Base-by-base conservation (phyloP, 2,329 filamentous ascomycete species). In the Exophiala spinifera region DNA sequence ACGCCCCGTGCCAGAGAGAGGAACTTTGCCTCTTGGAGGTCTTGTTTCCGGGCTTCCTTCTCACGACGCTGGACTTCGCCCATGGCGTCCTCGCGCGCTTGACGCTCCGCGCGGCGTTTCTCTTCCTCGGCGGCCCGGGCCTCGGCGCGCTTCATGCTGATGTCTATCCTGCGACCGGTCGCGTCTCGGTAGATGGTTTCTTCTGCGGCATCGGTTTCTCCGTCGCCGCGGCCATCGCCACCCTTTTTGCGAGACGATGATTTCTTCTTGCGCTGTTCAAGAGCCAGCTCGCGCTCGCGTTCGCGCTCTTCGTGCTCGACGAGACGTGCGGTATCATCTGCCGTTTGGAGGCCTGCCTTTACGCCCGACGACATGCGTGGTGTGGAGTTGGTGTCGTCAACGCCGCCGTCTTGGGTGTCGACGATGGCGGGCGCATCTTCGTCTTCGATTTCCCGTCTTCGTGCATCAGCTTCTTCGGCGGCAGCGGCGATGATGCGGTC, bases 181-280 rank as follows among this genome's bases (percentile, higher is more conserved):
- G 95, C 94, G 72, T 99, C 94, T 64, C 94, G 88, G 70, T 97
- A 96, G 20, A 96, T 91, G 0, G 92, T 95, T 72, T 96, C 90
- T 64, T 86, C 81, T 28, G 82, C 81, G 39, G 39, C 4, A 6
- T 39, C 11, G 42, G 21, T n/a, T 25, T 44, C 23, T 25, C 23
- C 40, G 10, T 10, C 21, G 11, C 14, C 23, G 23, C 8, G 23
- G 23, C 23, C n/a, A n/a, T n/a, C 23, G 23, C 23, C 23, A 8
- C 23, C 23, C 23, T 31, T 10, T 31, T 31, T 31, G 19, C 42
- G 42, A 11, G 50, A 50, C 7, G 17, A 15, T 15, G 33, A 33
- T 39, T 47, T 42, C 17, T 39, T 46, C 64, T 47, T 65, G 69
- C 46, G 63, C 55, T 50, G 74, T 31, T 31, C 28, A 11, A 6